Base-by-base conservation (phyloP, 2,329 filamentous ascomycete species). In the Aureobasidium sp. region DNA sequence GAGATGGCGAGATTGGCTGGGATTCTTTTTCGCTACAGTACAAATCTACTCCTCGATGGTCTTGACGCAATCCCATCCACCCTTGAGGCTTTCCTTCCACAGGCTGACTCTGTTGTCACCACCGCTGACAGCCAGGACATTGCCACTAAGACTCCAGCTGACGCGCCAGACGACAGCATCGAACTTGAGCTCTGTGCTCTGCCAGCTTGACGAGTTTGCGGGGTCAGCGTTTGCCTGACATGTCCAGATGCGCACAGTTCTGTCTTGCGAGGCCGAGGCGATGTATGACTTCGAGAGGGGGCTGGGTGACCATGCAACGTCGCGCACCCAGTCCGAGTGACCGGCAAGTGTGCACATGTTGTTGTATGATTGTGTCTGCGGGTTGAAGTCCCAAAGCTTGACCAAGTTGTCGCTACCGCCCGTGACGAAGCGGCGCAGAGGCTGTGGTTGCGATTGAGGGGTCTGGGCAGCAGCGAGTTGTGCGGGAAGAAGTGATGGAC, bases 81-180 rank as follows among this genome's bases (percentile, higher is more conserved):
- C 94, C 74, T 89, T 89, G 69, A 99, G 80, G 74, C 96, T 96
- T 83, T 99, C 94, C 83, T 97, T 99, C 93, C 93, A 99, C 75
- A 99, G 77, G 60, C 88, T 95, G 62, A 99, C 92, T 79, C 95
- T 92, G 81, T 99, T 99, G 77, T 99, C 93, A 29, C 89, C 90
- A 42, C 91, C 91, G 72, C 89, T 94, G 65, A 97, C 91, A 11
- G 94, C 94, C 69, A 99, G 81, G 22, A 97, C 92, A 74, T 99
- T 99, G 58, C 94, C 94, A 75, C 91, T 96, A 72, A 97, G 81
- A 70, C 91, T 96, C 94, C 94, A 99, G 81, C 91, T 97, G 49
- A 97, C 94, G 62, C 94, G 87, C 94, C 94, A 99, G 63, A 96
- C 84, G 51, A 92, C 87, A 5, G 88, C 86, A 65, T 97, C 93